Evolutionary conservation across 139 green algal species (phyloP).

Genomic region (Haematococcus sp.): DNA sequence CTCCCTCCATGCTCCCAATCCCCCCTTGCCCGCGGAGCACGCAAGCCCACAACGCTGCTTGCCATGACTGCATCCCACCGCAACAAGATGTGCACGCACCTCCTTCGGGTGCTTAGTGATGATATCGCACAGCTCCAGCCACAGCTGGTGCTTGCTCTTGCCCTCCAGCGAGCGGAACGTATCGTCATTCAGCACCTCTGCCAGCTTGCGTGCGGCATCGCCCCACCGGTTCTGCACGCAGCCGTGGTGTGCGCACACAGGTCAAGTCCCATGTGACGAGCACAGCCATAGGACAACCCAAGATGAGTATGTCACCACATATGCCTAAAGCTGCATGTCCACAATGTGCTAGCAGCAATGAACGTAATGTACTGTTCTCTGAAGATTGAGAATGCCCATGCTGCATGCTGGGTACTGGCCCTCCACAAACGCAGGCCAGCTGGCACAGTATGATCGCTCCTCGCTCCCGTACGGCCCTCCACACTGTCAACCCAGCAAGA

Average conservation of each 20-base stretch:
- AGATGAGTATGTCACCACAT: not conserved
- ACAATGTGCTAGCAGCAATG: too few relatives aligned
- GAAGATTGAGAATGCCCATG: too few relatives aligned
- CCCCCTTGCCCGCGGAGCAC: too few relatives aligned
- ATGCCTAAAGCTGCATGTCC: not conserved
- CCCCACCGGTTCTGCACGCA: conserved; percentile 62
- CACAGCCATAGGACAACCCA: not conserved
- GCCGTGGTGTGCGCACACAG: not conserved
- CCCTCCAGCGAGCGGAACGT: conserved; percentile 85
- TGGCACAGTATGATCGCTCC: too few relatives aligned
- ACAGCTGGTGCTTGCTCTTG: conserved; percentile 94
- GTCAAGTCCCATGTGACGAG: not conserved
- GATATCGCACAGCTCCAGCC: conserved; percentile 98
- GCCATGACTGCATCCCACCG: too few relatives aligned
- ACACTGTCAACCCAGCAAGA: too few relatives aligned
- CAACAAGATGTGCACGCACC: conserved; percentile 78
- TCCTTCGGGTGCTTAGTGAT: conserved; percentile 85
- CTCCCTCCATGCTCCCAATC: too few relatives aligned
- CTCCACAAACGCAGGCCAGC: too few relatives aligned
- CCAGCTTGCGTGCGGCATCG: conserved; percentile 78
- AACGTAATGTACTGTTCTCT: too few relatives aligned
- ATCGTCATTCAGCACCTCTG: conserved; percentile 84
- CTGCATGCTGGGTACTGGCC: too few relatives aligned
- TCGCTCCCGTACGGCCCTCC: too few relatives aligned
- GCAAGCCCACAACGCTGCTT: too few relatives aligned